Percentiles rank a stretch among this genome's conserved stretches.
phyloP scores from a whole-genome alignment of 2,329 filamentous ascomycete genomes.

The Arthrinium phaeospermum region DNA sequence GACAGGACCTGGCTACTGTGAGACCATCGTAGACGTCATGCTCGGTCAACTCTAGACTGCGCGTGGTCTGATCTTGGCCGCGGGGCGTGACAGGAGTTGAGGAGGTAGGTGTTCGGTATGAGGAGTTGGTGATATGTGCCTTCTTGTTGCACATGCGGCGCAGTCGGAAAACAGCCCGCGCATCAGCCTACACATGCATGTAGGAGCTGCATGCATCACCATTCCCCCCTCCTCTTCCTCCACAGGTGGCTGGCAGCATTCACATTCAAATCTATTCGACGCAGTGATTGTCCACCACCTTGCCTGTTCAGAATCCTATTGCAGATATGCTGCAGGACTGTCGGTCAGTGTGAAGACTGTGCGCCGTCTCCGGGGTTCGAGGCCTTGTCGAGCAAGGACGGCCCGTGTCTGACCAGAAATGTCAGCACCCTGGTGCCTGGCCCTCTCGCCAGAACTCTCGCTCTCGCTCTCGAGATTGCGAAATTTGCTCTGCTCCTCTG shows the following conservation, averaged over 20 bases:
- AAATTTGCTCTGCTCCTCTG: constrained; percentile 13
- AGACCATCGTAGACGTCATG: constrained; percentile 13
- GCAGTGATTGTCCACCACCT: background rate
- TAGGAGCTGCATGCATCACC: background rate
- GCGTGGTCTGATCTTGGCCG: background rate
- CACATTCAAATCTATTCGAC: background rate
- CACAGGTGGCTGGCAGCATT: background rate
- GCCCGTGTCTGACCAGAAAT: background rate
- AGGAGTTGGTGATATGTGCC: background rate
- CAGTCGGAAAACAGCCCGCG: background rate
- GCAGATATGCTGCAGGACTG: background rate
- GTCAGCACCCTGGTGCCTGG: background rate
- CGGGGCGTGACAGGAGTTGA: background rate
- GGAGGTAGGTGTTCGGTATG: background rate
- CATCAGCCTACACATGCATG: background rate
- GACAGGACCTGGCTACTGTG: background rate
- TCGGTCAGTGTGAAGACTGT: constrained; percentile 11
- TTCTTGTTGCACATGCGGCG: background rate
- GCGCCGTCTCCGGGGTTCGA: constrained; percentile 7
- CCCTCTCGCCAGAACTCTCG: background rate
- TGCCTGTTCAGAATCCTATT: background rate
- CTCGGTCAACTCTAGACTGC: background rate
- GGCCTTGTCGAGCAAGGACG: background rate
- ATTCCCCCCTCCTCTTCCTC: background rate
- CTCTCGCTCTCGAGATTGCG: background rate